phyloP scores from a whole-genome alignment of 2,329 filamentous ascomycete species.

The Fusarium pseudonygamai region DNA sequence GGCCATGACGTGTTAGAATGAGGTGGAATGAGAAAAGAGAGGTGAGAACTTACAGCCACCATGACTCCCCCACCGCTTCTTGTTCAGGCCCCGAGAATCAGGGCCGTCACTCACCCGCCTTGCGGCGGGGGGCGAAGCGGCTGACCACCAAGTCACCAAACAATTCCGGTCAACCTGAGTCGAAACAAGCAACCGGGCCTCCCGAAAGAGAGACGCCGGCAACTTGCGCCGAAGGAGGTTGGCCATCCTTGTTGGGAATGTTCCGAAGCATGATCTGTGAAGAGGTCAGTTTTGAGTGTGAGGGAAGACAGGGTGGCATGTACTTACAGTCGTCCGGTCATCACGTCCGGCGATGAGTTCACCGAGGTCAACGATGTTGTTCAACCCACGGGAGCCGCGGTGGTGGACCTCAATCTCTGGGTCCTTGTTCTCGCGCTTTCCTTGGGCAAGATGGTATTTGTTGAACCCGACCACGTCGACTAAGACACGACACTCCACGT shows the following conservation, averaged over 20 bases:
- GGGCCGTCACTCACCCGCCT: background rate
- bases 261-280: slow-evolving; percentile 78
- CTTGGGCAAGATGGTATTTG: too few relatives aligned
- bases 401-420: too few relatives aligned
- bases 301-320: background rate
- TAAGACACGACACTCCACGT: too few relatives aligned
- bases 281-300: background rate
- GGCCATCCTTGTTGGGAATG: slow-evolving; percentile 88
- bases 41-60: background rate
- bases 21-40: background rate
- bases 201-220: slow-evolving; percentile 74
- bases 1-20: background rate
- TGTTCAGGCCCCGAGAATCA: background rate
- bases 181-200: background rate
- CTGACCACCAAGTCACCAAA: background rate
- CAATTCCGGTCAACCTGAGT: background rate
- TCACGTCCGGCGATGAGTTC: slow-evolving; percentile 64
- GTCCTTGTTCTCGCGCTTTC: too few relatives aligned
- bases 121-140: background rate
- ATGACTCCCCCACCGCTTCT: background rate
- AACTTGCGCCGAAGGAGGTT: slow-evolving; percentile 78
- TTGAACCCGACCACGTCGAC: too few relatives aligned
- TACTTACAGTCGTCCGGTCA: slow-evolving; percentile 76
- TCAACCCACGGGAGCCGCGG: background rate
- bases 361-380: background rate